A percentile compares a stretch with the other conserved stretches of the same genome.
Conservation (phyloP, 1,139 yeast species). For the Magnusiomyces fungicola region DNA sequence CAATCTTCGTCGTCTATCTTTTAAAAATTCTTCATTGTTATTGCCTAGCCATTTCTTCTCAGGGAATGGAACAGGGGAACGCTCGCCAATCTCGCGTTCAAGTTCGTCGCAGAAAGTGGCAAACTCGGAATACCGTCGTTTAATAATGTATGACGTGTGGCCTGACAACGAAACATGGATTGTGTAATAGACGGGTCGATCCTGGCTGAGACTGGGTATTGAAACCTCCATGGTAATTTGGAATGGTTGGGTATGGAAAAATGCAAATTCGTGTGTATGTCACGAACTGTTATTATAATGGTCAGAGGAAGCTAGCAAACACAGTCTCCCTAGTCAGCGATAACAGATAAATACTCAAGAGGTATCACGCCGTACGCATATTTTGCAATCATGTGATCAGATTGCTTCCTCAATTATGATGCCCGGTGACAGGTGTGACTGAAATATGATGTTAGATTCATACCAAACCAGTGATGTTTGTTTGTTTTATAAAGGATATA, state of each 20-base stretch:
- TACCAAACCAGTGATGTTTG: too few species aligned
- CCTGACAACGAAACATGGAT: slow-evolving; percentile 31
- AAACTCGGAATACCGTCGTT: slow-evolving; percentile 49
- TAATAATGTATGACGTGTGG: slow-evolving; percentile 28
- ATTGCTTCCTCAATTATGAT: too few species aligned
- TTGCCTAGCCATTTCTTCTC: slow-evolving; percentile 32
- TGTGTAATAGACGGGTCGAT: slow-evolving; percentile 34
- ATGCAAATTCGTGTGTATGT: background rate
- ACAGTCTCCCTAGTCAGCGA: background rate
- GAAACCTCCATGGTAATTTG: slow-evolving; percentile 23
- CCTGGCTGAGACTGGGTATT: slow-evolving; percentile 30
- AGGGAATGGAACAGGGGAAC: slow-evolving; percentile 46
- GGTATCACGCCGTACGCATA: too few species aligned
- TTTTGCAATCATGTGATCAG: too few species aligned
- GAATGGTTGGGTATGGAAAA: background rate
- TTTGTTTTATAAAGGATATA: too few species aligned
- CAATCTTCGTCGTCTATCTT: slow-evolving; percentile 29
- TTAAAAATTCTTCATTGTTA: slow-evolving; percentile 25
- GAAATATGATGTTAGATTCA: too few species aligned
- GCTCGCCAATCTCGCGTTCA: slow-evolving; percentile 39
- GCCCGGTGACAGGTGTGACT: too few species aligned
- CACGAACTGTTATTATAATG: background rate
- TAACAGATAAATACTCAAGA: too few species aligned
- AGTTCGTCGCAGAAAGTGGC: slow-evolving; percentile 39
- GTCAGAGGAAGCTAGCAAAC: background rate